phyloP scores from a whole-genome alignment of 192 early-diverging fungal genomes.

The Spinellus fusiger region DNA sequence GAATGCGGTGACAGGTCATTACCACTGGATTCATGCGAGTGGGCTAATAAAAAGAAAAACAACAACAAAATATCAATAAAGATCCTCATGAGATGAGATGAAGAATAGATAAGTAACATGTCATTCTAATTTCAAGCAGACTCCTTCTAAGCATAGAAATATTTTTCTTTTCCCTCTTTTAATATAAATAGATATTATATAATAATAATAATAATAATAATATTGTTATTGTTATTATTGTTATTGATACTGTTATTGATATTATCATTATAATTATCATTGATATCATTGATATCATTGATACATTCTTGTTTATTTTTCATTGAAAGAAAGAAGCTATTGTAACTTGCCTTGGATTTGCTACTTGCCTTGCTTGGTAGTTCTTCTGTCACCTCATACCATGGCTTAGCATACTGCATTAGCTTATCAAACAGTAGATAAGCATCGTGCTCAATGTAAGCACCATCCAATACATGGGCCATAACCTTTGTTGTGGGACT shows the following conservation, averaged over 20 bases:
- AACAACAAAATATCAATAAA: too few species aligned
- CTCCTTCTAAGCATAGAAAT: too few species aligned
- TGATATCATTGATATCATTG: too few species aligned
- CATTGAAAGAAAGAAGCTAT: background rate
- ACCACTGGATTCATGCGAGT: conserved; percentile 66
- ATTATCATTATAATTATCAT: too few species aligned
- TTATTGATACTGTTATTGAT: too few species aligned
- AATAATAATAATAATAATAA: too few species aligned
- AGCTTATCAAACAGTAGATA: conserved; percentile 75
- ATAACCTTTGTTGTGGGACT: conserved; percentile 38
- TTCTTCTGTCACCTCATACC: conserved; percentile 80
- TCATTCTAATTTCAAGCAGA: too few species aligned
- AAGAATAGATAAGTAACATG: background rate
- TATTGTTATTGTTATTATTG: too few species aligned
- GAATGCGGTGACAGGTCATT: conserved; percentile 61
- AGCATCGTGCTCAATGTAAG: conserved; percentile 85
- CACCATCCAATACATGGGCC: conserved; percentile 53
- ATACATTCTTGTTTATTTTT: background rate
- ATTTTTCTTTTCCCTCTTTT: too few species aligned
- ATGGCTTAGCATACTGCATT: conserved; percentile 74
- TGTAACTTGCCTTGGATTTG: conserved; percentile 4
- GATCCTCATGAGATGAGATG: too few species aligned
- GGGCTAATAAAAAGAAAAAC: conserved; percentile 18
- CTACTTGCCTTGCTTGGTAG: conserved; percentile 7
- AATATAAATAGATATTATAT: too few species aligned